Evolutionary conservation across 2,329 filamentous ascomycete genomes (phyloP).

Genomic region (Juglanconis juglandina): DNA sequence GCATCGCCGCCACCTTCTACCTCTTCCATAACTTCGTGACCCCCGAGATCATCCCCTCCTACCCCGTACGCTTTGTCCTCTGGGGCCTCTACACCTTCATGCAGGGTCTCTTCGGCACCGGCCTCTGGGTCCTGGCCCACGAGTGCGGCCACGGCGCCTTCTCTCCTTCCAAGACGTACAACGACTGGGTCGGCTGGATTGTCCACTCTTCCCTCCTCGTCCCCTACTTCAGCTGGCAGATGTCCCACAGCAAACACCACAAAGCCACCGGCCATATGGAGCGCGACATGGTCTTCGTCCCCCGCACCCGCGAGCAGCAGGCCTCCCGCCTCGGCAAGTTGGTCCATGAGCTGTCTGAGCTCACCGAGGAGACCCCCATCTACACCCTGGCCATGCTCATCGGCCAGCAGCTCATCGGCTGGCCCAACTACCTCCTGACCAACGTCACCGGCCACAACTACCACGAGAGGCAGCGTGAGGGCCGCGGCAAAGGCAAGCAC

Average conservation of each 20-base stretch:
- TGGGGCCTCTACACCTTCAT: slow-evolving; percentile 69
- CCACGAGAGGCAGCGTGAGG: slow-evolving; percentile 87
- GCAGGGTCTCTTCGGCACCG: slow-evolving; percentile 90
- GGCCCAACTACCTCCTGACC: slow-evolving; percentile 84
- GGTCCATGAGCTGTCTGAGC: slow-evolving; percentile 78
- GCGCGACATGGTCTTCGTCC: slow-evolving; percentile 99
- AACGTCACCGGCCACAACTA: slow-evolving; percentile 97
- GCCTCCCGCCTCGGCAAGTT: slow-evolving; percentile 71
- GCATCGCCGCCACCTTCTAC: slow-evolving; percentile 74
- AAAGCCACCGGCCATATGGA: slow-evolving; percentile 97
- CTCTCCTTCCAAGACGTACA: slow-evolving; percentile 84
- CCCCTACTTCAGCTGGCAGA: slow-evolving; percentile 99
- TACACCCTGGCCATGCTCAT: slow-evolving; percentile 72
- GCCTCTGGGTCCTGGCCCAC: slow-evolving; percentile 93
- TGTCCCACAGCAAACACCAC: slow-evolving; percentile 99
- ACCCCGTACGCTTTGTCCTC: slow-evolving; percentile 60
- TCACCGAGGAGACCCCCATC: slow-evolving; percentile 92
- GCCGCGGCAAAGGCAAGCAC: slow-evolving; percentile 85
- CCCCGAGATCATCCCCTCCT: slow-evolving; percentile 73
- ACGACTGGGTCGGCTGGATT: slow-evolving; percentile 90
- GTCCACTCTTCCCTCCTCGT: slow-evolving; percentile 85
- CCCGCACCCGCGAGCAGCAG: slow-evolving; percentile 80
- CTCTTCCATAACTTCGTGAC: slow-evolving; percentile 88
- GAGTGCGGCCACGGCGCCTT: slow-evolving; percentile 98
- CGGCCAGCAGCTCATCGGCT: slow-evolving; percentile 84